Evolutionary conservation across 202 grass and related monocot species (phyloP), one percentile per base, ranked within the genome.

Genomic region (Zoysia matrella): DNA sequence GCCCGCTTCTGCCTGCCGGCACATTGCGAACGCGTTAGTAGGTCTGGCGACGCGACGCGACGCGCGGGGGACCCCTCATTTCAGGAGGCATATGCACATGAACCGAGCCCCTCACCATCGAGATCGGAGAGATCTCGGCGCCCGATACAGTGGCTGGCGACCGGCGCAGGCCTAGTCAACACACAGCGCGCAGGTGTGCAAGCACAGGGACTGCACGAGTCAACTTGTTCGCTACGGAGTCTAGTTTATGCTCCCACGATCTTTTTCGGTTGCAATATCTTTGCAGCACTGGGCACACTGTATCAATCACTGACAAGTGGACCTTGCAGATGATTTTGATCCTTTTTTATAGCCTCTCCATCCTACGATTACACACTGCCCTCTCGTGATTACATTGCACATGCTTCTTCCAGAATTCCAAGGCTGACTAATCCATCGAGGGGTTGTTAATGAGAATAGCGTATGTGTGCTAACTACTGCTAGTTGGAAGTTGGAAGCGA

Each of bases 161-260:
- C 67, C 49, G 60, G 45, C 68, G 6, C 41, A 56, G 56, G 76
- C 84, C 82, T 57, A 16, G 55, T 57, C 15, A 75, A 74, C 62
- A 68, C 74, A 51, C 16, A 11, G 11, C 1, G 16, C 16, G 7
- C 11, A 11, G 12, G 36, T 55, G 60, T 18, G 81, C 64, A 45
- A 68, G 55, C 64, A 43, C 22, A 30, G 22, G 22, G 22, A 16
- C 48, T 13, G 43, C 65, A n/a, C 22, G 8, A 67, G 72, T 81
- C 82, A 89, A 89, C 65, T 68, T 77, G 82, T 85, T 85, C 11
- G 78, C 73, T 77, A 73, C 73, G 16, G 71, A 13, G 39, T 54
- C 0, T 72, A 36, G 51, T 75, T 6, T 78, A 15, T 53, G 5
- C 13, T 72, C 1, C 4, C n/a, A 22, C 22, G 22, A 30, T 30